Conservation (phyloP, 495 filamentous ascomycete genomes). For the Daldinia concentrica region DNA sequence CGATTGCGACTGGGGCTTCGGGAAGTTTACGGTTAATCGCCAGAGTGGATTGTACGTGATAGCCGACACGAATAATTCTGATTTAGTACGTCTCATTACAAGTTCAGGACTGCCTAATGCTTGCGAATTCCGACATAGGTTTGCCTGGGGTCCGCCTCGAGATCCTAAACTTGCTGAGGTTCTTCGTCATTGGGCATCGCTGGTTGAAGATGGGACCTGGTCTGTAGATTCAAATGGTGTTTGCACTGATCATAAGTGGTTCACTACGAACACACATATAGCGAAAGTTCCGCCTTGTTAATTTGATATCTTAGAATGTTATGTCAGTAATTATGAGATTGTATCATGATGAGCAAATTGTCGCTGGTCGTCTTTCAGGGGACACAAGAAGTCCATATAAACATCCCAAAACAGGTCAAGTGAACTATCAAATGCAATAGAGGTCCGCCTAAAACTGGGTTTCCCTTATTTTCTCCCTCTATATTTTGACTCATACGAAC, state of each 20-base stretch:
- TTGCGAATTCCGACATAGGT: constrained; percentile 7
- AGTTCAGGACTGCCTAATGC: constrained; percentile 9
- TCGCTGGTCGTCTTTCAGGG: not conserved
- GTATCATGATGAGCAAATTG: too few species aligned
- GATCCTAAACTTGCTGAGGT: constrained; percentile 3
- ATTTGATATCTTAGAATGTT: not conserved
- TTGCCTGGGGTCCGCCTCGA: not conserved
- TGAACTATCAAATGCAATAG: constrained; percentile 27
- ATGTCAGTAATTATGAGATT: too few species aligned
- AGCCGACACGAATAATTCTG: not conserved
- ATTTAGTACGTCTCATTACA: not conserved
- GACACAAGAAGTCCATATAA: constrained; percentile 15
- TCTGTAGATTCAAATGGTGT: constrained; percentile 2
- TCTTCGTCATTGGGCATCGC: not conserved
- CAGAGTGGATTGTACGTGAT: not conserved
- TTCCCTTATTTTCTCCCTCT: not conserved
- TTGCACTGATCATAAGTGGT: constrained; percentile 10
- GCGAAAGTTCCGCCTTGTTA: not conserved
- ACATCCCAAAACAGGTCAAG: constrained; percentile 23
- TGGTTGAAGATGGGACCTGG: constrained; percentile 10
- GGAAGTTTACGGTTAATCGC: not conserved
- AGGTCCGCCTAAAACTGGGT: constrained; percentile 27
- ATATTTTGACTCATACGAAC: constrained; percentile 19
- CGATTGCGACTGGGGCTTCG: not conserved
- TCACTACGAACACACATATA: not conserved